A percentile compares a stretch with the other conserved stretches of the same genome.
phyloP scores from a whole-genome alignment of 2,329 filamentous ascomycete species.

The Fusarium decemcellulare region DNA sequence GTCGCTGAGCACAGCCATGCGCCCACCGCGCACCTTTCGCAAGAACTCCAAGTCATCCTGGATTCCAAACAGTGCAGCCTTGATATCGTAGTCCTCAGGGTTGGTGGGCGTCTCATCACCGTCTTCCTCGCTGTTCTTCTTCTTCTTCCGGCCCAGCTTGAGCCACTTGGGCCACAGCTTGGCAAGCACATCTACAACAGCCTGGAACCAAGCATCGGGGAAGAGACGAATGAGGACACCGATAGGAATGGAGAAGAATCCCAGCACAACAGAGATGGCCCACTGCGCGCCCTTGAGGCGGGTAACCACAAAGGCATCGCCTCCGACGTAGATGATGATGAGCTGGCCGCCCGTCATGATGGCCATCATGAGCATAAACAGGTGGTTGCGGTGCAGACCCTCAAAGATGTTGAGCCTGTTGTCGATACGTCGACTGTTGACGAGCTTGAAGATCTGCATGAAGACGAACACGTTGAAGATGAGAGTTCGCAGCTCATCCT shows the following conservation, averaged over 20 bases:
- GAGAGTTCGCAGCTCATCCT: conserved; percentile 65
- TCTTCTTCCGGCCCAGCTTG: conserved; percentile 34
- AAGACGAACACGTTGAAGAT: conserved; percentile 80
- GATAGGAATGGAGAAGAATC: conserved; percentile 81
- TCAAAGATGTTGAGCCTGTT: conserved; percentile 93
- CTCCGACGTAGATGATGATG: conserved; percentile 50
- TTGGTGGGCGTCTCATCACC: conserved; percentile 30
- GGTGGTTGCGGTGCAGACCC: conserved; percentile 59
- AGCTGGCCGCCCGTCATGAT: conserved; percentile 48
- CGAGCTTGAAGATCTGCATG: conserved; percentile 80
- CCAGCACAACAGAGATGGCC: conserved; percentile 84
- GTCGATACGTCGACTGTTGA: conserved; percentile 79
- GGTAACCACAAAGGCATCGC: conserved; percentile 78
- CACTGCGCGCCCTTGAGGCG: conserved; percentile 78
- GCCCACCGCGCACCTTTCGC: conserved; percentile 33
- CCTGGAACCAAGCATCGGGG: conserved; percentile 70
- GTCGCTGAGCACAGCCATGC: conserved; percentile 37
- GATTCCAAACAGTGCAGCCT: conserved; percentile 35
- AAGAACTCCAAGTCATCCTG: conserved; percentile 39
- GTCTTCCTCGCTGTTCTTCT: conserved; percentile 18
- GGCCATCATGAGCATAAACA: conserved; percentile 47
- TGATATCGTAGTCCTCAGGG: conserved; percentile 35
- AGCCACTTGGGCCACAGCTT: conserved; percentile 39
- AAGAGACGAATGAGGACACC: conserved; percentile 80
- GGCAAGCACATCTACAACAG: conserved; percentile 18